Conservation (phyloP, 768 basidiomycete genomes). For the Russula emetica region DNA sequence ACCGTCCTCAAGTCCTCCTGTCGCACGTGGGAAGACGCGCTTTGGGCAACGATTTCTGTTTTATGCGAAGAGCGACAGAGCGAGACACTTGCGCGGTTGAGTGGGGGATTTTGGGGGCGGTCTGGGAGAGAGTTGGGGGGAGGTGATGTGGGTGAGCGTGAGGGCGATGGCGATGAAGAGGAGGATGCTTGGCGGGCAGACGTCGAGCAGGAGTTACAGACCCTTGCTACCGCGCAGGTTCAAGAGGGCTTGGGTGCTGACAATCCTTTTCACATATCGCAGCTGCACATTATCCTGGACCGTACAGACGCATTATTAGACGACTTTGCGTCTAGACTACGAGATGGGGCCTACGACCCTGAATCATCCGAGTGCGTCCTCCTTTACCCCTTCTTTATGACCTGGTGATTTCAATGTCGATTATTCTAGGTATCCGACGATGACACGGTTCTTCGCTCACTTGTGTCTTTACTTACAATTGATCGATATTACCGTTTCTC, state of each 20-base stretch:
- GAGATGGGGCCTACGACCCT: slow-evolving; percentile 46
- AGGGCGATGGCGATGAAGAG: slow-evolving; percentile 35
- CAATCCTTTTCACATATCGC: slow-evolving; percentile 78
- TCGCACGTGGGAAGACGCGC: slow-evolving; percentile 89
- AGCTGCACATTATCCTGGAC: slow-evolving; percentile 72
- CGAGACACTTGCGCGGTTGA: slow-evolving; percentile 57
- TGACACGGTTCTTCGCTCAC: slow-evolving; percentile 91
- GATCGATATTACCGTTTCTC: slow-evolving; percentile 70
- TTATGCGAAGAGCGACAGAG: slow-evolving; percentile 79
- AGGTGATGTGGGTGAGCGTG: slow-evolving; percentile 31
- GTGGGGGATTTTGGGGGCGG: slow-evolving; percentile 77
- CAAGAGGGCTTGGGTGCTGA: slow-evolving; percentile 63
- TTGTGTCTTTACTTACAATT: slow-evolving; percentile 84
- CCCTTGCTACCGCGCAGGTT: slow-evolving; percentile 53
- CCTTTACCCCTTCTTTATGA: slow-evolving; percentile 14
- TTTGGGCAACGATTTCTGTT: slow-evolving; percentile 86
- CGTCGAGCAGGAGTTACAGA: slow-evolving; percentile 52
- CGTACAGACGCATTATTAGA: slow-evolving; percentile 64
- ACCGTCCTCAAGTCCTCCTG: slow-evolving; percentile 67
- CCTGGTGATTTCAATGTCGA: slow-evolving; percentile 12
- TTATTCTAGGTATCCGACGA: slow-evolving; percentile 53
- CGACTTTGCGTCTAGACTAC: slow-evolving; percentile 57
- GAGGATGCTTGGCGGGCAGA: slow-evolving; percentile 65
- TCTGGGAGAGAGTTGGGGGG: slow-evolving; percentile 42
- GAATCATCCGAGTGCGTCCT: slow-evolving; percentile 53